These are phyloP conservation scores for Cucumis hystrix DNA, from an alignment of 306 rosid species.

Conservation along the genomic window DNA sequence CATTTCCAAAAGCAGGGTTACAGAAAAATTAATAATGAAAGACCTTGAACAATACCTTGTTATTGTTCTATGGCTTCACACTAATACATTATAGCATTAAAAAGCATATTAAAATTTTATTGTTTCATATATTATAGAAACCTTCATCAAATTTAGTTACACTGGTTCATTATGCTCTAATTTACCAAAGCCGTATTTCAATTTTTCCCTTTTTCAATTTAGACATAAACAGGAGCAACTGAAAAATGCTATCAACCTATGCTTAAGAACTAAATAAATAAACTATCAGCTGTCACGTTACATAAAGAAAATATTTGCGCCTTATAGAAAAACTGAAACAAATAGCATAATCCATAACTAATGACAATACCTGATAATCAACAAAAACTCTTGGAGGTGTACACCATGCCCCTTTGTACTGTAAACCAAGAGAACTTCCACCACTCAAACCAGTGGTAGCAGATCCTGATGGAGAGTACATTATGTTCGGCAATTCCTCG, in stretches of 20 bases:
- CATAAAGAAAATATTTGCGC: not conserved
- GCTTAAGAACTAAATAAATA: not conserved
- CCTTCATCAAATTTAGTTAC: not conserved
- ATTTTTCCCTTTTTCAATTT: not conserved
- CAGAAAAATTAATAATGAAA: not conserved
- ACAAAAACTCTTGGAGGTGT: conserved; percentile 94
- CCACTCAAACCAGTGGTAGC: conserved; percentile 96
- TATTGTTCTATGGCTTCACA: not conserved
- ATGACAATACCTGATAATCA: conserved; percentile 68
- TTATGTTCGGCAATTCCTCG: conserved; percentile 49
- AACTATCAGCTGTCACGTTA: not conserved
- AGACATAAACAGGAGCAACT: not conserved
- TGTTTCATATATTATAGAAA: not conserved
- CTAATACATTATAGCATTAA: not conserved
- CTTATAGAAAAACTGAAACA: not conserved
- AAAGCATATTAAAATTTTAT: not conserved
- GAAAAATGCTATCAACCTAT: not conserved
- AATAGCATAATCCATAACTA: not conserved
- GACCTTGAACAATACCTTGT: not conserved
- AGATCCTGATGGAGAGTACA: conserved; percentile 83
- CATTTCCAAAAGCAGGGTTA: not conserved
- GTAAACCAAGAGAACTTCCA: conserved; percentile 89
- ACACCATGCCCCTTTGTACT: conserved; percentile 93
- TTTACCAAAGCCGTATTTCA: not conserved
- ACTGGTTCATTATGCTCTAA: not conserved